phyloP scores from a whole-genome alignment of 2,329 filamentous ascomycete species.

The Uncinocarpus reesii region DNA sequence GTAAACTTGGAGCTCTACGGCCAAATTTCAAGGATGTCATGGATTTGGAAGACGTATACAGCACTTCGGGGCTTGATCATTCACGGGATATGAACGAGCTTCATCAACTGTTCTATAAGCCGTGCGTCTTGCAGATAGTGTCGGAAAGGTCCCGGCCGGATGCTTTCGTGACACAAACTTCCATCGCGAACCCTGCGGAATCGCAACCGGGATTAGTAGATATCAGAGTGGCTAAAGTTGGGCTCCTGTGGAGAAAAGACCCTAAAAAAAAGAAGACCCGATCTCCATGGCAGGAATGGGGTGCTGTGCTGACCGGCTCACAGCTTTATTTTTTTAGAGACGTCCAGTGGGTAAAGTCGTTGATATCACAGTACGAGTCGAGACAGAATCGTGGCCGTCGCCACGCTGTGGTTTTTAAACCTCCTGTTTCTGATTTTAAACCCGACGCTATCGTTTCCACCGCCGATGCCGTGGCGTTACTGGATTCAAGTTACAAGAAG shows the following conservation, averaged over 20 bases:
- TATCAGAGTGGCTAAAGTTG: slow-evolving; percentile 95
- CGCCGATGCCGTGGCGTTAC: slow-evolving; percentile 77
- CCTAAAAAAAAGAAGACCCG: slow-evolving; percentile 84
- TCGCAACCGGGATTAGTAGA: slow-evolving; percentile 89
- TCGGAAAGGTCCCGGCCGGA: slow-evolving; percentile 87
- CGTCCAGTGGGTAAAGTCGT: slow-evolving; percentile 76
- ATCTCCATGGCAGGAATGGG: slow-evolving; percentile 98
- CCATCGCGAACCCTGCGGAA: slow-evolving; percentile 71
- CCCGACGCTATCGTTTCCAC: slow-evolving; percentile 90
- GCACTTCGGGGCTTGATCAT: slow-evolving; percentile 67
- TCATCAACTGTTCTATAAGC: slow-evolving; percentile 81
- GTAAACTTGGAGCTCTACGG: slow-evolving; percentile 69
- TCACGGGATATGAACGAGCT: slow-evolving; percentile 69
- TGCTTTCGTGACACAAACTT: slow-evolving; percentile 84
- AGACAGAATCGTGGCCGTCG: slow-evolving; percentile 69
- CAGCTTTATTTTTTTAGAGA: slow-evolving; percentile 96
- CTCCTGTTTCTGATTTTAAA: slow-evolving; percentile 83
- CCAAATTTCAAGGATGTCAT: slow-evolving; percentile 88
- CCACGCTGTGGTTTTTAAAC: slow-evolving; percentile 76
- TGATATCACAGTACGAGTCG: slow-evolving; percentile 78
- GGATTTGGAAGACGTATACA: slow-evolving; percentile 82
- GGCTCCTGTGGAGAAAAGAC: slow-evolving; percentile 88
- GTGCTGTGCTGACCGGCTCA: slow-evolving; percentile 88
- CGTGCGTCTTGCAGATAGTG: slow-evolving; percentile 86
- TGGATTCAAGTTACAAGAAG: slow-evolving; percentile 75